Evolutionary conservation across 1,139 yeast genomes (phyloP).

Genomic region (Sugiyamaella grinbergsii): DNA sequence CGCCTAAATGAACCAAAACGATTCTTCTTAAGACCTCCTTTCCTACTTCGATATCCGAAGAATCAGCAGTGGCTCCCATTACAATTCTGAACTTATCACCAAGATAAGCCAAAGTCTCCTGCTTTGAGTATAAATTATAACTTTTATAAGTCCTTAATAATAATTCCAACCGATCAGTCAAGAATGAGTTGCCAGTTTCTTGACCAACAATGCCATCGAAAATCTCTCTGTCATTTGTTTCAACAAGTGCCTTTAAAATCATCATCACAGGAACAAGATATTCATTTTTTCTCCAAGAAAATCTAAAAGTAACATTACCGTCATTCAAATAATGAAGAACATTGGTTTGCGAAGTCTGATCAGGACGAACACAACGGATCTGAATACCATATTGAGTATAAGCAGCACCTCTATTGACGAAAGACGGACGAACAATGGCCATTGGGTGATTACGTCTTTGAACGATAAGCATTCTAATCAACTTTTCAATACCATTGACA

Average conservation of each 20-base stretch:
- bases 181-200: slow-evolving; percentile 82
- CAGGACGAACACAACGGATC: slow-evolving; percentile 91
- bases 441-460: slow-evolving; percentile 97
- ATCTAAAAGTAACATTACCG: slow-evolving; percentile 94
- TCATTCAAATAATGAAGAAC: slow-evolving; percentile 93
- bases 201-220: slow-evolving; percentile 95
- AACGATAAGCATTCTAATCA: slow-evolving; percentile 95
- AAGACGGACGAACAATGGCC: slow-evolving; percentile 95
- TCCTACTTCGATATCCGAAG: slow-evolving; percentile 89
- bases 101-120: slow-evolving; percentile 86
- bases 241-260: slow-evolving; percentile 86
- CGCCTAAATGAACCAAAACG: slow-evolving; percentile 79
- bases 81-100: slow-evolving; percentile 97
- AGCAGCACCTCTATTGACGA: slow-evolving; percentile 88
- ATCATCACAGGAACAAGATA: slow-evolving; percentile 90
- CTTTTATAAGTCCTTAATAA: slow-evolving; percentile 83
- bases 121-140: slow-evolving; percentile 74
- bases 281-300: slow-evolving; percentile 96
- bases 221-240: slow-evolving; percentile 90
- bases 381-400: slow-evolving; percentile 92
- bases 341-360: slow-evolving; percentile 96
- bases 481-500: slow-evolving; percentile 94
- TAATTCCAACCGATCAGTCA: slow-evolving; percentile 96
- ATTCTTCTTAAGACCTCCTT: slow-evolving; percentile 77
- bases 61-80: slow-evolving; percentile 84